Percentiles rank a stretch among this genome's conserved stretches.
Conservation (phyloP, 768 basidiomycete species). For the Obba rivulosa region DNA sequence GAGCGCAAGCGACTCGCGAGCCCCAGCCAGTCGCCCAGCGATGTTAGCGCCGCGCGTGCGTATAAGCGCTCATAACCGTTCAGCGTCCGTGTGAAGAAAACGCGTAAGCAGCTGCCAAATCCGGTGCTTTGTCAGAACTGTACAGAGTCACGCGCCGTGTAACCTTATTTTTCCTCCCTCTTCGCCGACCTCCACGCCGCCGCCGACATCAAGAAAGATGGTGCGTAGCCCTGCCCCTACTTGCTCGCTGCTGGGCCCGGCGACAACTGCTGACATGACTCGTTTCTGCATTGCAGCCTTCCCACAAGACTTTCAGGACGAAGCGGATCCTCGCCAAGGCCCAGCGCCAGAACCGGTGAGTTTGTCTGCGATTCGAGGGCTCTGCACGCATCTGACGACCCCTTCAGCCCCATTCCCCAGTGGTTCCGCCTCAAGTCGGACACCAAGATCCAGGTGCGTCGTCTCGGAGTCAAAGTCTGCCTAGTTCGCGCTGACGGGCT, state of each 20-base stretch:
- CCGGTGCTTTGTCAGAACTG: constrained; percentile 28
- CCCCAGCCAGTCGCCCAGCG: too few species aligned
- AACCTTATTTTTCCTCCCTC: constrained; percentile 26
- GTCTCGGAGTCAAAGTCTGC: neutral
- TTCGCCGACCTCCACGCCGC: constrained; percentile 20
- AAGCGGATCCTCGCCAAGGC: constrained; percentile 98
- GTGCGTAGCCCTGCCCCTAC: constrained; percentile 15
- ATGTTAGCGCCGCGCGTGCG: too few species aligned
- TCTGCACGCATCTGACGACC: neutral
- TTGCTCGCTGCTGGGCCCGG: neutral
- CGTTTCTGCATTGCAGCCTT: constrained; percentile 60
- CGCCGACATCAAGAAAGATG: constrained; percentile 26
- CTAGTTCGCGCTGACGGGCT: neutral
- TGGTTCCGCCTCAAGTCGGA: constrained; percentile 99
- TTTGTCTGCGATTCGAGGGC: neutral
- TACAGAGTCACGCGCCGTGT: constrained; percentile 19
- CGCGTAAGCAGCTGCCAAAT: neutral
- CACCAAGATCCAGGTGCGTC: constrained; percentile 81
- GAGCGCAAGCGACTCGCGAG: too few species aligned
- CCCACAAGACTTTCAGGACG: constrained; percentile 97
- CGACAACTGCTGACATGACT: constrained; percentile 42
- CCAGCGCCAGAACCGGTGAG: constrained; percentile 87
- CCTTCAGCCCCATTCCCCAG: constrained; percentile 86
- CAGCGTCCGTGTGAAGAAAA: too few species aligned
- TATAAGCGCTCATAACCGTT: too few species aligned